A percentile compares a stretch with the other conserved stretches of the same genome.
Evolutionary conservation across 2,329 filamentous ascomycete species (phyloP).

Genomic region (Neofusicoccum laricinum): DNA sequence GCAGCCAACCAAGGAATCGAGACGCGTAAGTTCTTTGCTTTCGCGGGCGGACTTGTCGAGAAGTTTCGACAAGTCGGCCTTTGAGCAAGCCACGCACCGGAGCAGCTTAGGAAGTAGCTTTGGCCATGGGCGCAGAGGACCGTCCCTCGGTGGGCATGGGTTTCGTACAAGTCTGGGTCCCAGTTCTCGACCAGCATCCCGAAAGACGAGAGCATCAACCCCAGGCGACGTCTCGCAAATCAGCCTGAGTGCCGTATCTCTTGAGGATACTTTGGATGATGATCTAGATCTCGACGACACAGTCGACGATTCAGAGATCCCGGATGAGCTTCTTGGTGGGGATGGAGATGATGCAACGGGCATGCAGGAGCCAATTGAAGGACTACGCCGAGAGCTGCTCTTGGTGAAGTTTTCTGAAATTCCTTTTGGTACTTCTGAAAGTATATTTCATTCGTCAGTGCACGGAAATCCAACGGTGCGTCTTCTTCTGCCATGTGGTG

Average conservation of each 20-base stretch:
- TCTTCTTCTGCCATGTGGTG: not conserved
- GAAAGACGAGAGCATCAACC: constrained; percentile 54
- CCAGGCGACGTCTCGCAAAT: constrained; percentile 46
- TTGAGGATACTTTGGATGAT: constrained; percentile 38
- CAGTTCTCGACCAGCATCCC: constrained; percentile 5
- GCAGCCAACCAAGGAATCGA: constrained; percentile 58
- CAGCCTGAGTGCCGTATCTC: constrained; percentile 35
- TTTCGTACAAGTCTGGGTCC: constrained; percentile 58
- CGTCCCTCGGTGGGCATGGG: constrained; percentile 70
- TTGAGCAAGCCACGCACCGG: constrained; percentile 62
- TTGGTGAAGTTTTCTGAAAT: constrained; percentile 36
- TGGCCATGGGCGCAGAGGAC: constrained; percentile 58
- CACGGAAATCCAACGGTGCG: constrained; percentile 22
- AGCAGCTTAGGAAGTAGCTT: constrained; percentile 46
- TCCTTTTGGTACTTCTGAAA: constrained; percentile 19
- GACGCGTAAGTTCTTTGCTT: constrained; percentile 86
- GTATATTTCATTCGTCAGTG: constrained; percentile 15
- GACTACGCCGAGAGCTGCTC: constrained; percentile 38
- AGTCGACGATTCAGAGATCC: constrained; percentile 38
- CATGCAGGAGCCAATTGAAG: constrained; percentile 32
- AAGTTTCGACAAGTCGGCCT: constrained; percentile 77
- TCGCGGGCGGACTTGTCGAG: constrained; percentile 83
- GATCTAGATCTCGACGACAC: constrained; percentile 36
- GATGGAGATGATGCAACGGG: constrained; percentile 27
- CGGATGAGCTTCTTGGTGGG: constrained; percentile 34